Base-by-base conservation (phyloP, 2,329 filamentous ascomycete genomes). In the Xylaria arbuscula region DNA sequence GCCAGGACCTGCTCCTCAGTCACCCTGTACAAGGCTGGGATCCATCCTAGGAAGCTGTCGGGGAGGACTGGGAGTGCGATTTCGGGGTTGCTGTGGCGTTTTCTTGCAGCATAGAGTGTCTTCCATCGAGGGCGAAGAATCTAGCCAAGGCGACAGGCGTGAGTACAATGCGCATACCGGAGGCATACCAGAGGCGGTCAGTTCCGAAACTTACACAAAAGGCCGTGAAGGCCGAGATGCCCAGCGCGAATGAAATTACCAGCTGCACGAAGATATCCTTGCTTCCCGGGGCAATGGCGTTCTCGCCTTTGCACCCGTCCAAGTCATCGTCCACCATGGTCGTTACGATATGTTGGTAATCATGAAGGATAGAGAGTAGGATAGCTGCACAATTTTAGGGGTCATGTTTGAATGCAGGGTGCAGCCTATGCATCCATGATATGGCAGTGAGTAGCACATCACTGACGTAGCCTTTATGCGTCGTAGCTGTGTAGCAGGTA, bases 61-160 rank as follows among this genome's bases (percentile, higher is more conserved):
- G 95, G 93, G 10, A 99, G 87, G 40, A 91, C 86, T 7, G 96
- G 97, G 22, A 98, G 85, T 36, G 85, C 81, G 69, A 85, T 81
- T 36, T 81, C 79, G 47, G 83, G 83, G 76, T 90, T 85, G 73
- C 88, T 88, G 71, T 92, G 90, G 75, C 90, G 90, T 81, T 94
- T 96, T 66, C 96, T 89, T 55, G 96, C 96, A 38, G 94, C 91
- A 79, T 98, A 99, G 0, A 99, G 87, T 24, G 90, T 87, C 57
- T 93, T 92, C 96, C 96, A 99, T 89, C 93, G 90, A 72, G 94
- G 94, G 57, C 96, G 91, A 32, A 99, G 84, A 56, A 94, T 83
- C 93, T 96, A 55, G 34, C 3, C 76, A 22, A 19, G 9, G 40
- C n/a, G 10, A 19, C 8, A 34, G 55, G 8, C 4, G 66, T 74